These are phyloP conservation scores for Sindora glabra DNA, from an alignment of 306 rosid species.

Conservation along the genomic window DNA sequence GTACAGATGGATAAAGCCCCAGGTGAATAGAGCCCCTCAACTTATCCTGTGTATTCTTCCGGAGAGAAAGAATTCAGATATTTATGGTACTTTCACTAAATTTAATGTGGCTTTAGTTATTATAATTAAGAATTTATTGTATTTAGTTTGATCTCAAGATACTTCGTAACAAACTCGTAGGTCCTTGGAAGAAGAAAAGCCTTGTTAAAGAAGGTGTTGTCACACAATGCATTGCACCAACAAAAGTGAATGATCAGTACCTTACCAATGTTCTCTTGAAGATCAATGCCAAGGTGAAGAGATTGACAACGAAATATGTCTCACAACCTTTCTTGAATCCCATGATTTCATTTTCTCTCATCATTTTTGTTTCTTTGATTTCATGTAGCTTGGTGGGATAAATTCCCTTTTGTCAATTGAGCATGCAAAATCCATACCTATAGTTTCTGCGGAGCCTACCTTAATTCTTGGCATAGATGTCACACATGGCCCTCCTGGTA, in stretches of 20 bases:
- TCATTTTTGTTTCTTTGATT: background rate
- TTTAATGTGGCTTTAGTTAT: background rate
- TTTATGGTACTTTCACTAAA: constrained; percentile 28
- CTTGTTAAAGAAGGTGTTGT: constrained; percentile 24
- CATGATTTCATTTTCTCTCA: background rate
- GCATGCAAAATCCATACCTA: constrained; percentile 8
- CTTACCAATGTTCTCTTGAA: constrained; percentile 40
- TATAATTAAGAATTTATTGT: background rate
- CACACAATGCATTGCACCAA: constrained; percentile 43
- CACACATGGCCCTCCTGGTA: constrained; percentile 45
- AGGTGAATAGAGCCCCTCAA: background rate
- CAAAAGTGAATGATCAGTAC: constrained; percentile 31
- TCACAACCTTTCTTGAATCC: background rate
- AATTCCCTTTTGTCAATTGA: constrained; percentile 26
- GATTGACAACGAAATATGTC: background rate
- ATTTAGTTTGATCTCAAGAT: background rate
- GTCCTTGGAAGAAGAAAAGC: constrained; percentile 42
- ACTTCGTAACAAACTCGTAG: constrained; percentile 17
- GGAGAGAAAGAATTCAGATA: constrained; percentile 32
- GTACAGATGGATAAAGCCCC: background rate
- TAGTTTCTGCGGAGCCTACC: constrained; percentile 28
- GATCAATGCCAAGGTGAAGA: constrained; percentile 43
- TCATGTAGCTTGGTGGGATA: constrained; percentile 37
- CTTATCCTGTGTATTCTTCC: constrained; percentile 43
- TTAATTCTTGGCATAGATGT: constrained; percentile 47